Evolutionary conservation across 176 grass and related monocot species (phyloP), one percentile per base, ranked within the genome.

Genomic region (Carex parvula): DNA sequence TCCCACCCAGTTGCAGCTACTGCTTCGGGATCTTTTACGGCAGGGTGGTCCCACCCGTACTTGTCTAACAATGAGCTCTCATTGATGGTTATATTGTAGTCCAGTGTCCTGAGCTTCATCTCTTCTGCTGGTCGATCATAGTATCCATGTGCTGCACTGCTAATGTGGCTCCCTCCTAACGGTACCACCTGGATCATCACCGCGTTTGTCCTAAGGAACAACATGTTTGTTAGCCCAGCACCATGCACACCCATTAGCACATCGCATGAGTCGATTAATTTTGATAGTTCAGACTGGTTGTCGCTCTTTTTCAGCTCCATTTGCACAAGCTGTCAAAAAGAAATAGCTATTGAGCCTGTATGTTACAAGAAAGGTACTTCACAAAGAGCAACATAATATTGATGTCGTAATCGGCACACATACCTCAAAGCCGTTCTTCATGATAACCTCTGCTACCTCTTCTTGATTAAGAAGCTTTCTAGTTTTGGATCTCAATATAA

Each of bases 161-260:
- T 39, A 5, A 39, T 39, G 37, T 39, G 37, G 37, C 37, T 39
- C 37, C 37, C 61, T 3, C 61, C 61, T 35, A 91, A 89, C 0
- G 93, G 90, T 71, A 94, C 87, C 58, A 94, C 84, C 87, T 94
- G 90, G 9, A 94, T 42, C 39, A 94, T 72, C 84, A 92, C 65
- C 26, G 90, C 90, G 44, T 91, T 87, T 82, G 90, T 88, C 0
- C 90, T 88, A 0, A 94, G 86, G 88, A 94, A 94, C 24, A 94
- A 81, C 77, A 92, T 87, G 88, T 94, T 94, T 1, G 88, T 85
- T 0, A 94, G 81, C 13, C 88, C 93, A 1, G 90, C 93, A 80
- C 93, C 93, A 74, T 94, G 93, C 68, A 87, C 93, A 12, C 93
- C 93, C 90, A 94, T 92, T 8, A 94, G 81, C 86, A 88, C 90